A percentile compares a stretch with the other conserved stretches of the same genome.
Conservation (phyloP, 805 yeast species). For the Wickerhamomyces silvicola region DNA sequence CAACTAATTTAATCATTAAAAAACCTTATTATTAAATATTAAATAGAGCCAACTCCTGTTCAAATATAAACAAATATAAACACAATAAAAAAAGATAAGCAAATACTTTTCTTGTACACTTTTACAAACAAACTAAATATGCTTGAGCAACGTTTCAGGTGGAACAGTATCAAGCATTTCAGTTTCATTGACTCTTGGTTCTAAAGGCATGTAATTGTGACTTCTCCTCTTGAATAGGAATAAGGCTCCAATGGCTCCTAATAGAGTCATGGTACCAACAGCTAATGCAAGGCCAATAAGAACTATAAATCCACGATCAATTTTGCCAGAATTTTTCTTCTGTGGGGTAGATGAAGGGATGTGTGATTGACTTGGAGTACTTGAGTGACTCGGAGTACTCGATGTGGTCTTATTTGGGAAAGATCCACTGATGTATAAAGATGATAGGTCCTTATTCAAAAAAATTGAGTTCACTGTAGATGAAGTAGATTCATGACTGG, state of each 20-base stretch:
- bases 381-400: conserved; percentile 12
- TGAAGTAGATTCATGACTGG: conserved; percentile 24
- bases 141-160: conserved; percentile 44
- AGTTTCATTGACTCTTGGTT: conserved; percentile 52
- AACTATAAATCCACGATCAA: conserved; percentile 56
- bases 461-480: conserved; percentile 25
- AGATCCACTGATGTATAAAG: conserved; percentile 23
- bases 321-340: conserved; percentile 16
- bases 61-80: conserved; percentile 2
- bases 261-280: conserved; percentile 38
- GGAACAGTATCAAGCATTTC: conserved; percentile 60
- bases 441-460: conserved; percentile 32
- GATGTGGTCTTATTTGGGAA: conserved; percentile 12
- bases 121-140: conserved; percentile 8
- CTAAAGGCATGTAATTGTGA: conserved; percentile 38
- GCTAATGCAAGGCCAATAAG: conserved; percentile 65
- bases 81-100: background rate
- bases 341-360: conserved; percentile 13
- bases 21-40: background rate
- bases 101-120: background rate
- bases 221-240: conserved; percentile 31
- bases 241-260: conserved; percentile 35
- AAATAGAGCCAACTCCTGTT: background rate
- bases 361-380: conserved; percentile 14
- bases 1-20: conserved; percentile 1